Evolutionary conservation across 495 filamentous ascomycete species (phyloP).

Genomic region (Xylaria longipes): DNA sequence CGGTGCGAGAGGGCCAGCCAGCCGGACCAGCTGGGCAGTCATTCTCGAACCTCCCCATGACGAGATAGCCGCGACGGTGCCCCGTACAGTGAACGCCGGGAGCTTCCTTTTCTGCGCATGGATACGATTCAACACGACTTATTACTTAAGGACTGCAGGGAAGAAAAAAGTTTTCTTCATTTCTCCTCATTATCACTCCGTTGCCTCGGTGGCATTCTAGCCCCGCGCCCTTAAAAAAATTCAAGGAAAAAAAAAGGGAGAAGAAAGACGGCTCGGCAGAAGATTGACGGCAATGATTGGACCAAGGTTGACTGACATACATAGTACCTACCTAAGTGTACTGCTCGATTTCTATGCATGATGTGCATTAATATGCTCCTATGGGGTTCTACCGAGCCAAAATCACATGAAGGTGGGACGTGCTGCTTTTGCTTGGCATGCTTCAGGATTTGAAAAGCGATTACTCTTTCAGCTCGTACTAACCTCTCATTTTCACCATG

Average conservation of each 20-base stretch:
- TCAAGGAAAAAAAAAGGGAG: neutral
- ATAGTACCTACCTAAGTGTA: no score
- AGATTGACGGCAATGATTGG: neutral
- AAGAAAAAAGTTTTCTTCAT: constrained; percentile 3
- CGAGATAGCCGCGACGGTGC: constrained; percentile 16
- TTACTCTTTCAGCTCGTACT: constrained; percentile 5
- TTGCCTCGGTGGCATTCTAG: constrained; percentile 7
- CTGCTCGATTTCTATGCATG: neutral
- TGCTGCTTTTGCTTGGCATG: neutral
- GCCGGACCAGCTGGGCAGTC: neutral
- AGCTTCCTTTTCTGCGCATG: neutral
- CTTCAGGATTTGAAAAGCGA: neutral
- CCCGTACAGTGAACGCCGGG: constrained; percentile 19
- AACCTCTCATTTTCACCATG: constrained; percentile 1
- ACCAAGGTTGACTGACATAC: neutral
- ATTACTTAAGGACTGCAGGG: constrained; percentile 11
- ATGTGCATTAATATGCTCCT: neutral
- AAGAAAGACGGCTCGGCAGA: neutral
- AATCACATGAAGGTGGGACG: neutral
- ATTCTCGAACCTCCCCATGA: constrained; percentile 4
- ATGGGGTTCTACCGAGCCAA: neutral
- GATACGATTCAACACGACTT: neutral
- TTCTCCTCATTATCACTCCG: neutral
- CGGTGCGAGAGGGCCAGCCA: neutral
- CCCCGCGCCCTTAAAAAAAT: neutral